These are phyloP conservation scores for Acer campestre DNA, from an alignment of 345 rosid species.

Conservation along the genomic window DNA sequence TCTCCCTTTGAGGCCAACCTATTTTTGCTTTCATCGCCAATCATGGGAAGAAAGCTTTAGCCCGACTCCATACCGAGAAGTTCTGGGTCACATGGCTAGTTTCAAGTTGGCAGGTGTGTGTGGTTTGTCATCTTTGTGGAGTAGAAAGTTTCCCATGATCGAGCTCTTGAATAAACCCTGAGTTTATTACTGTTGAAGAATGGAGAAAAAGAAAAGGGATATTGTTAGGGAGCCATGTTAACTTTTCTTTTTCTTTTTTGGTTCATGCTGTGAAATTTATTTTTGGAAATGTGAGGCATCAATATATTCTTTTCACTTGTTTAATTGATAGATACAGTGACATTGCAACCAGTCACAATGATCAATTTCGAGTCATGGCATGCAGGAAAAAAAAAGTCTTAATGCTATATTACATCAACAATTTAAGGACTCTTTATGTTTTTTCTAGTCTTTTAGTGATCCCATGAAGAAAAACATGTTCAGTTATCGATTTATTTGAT, in stretches of 20 bases:
- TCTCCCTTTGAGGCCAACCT: constrained; percentile 39
- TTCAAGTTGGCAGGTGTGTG: constrained; percentile 5
- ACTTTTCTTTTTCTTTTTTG: too few species aligned
- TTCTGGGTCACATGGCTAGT: background rate
- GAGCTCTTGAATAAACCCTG: background rate
- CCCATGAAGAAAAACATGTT: background rate
- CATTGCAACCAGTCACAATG: background rate
- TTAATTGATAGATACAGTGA: background rate
- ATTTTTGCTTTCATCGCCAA: constrained; percentile 1
- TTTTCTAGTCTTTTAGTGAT: background rate
- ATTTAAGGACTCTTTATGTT: background rate
- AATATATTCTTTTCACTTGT: constrained; percentile 10
- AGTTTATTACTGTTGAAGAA: constrained; percentile 3
- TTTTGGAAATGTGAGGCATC: constrained; percentile 9
- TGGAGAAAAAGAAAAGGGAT: background rate
- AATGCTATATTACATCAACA: constrained; percentile 7
- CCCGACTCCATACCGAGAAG: background rate
- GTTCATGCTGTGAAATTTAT: background rate
- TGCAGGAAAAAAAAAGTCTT: background rate
- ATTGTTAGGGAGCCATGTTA: background rate
- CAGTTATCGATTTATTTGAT: background rate
- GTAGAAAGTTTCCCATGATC: background rate
- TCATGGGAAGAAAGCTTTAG: constrained; percentile 9
- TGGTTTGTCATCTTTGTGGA: background rate
- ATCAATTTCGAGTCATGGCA: background rate